A percentile compares a stretch with the other conserved stretches of the same genome.
These are phyloP conservation scores for Blastobotrys illinoisensis DNA, from an alignment of 1,139 yeast species.

Conservation along the genomic window DNA sequence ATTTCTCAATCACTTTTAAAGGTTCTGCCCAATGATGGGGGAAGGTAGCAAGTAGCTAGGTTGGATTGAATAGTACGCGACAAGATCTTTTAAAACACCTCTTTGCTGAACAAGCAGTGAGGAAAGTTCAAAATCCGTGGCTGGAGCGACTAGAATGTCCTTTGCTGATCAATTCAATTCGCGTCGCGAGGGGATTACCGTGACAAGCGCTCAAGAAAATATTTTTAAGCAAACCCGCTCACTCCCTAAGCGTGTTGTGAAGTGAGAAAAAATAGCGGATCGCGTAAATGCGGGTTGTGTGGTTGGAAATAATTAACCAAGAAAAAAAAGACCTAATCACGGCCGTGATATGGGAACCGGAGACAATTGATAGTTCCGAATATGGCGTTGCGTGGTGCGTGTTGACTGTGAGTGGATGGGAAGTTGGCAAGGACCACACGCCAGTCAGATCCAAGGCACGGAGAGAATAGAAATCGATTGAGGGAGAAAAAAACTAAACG, in stretches of 20 bases:
- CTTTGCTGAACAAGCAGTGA: not conserved
- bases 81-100: not conserved
- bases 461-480: not conserved
- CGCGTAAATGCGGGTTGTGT: not conserved
- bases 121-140: not conserved
- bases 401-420: not conserved
- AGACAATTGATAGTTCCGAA: not conserved
- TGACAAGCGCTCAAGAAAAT: not conserved
- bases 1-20: not conserved
- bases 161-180: not conserved
- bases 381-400: not conserved
- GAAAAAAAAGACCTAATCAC: not conserved
- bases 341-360: not conserved
- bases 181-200: not conserved
- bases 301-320: not conserved
- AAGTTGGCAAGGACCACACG: not conserved
- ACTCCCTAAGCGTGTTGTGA: not conserved
- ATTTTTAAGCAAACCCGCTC: not conserved
- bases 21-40: not conserved
- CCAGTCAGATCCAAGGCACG: not conserved
- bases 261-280: not conserved
- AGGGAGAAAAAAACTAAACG: not conserved
- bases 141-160: not conserved
- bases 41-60: not conserved
- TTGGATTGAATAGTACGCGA: not conserved